These are phyloP conservation scores for Eucalyptus curtisii DNA, from an alignment of 345 rosid species.

Conservation along the genomic window DNA sequence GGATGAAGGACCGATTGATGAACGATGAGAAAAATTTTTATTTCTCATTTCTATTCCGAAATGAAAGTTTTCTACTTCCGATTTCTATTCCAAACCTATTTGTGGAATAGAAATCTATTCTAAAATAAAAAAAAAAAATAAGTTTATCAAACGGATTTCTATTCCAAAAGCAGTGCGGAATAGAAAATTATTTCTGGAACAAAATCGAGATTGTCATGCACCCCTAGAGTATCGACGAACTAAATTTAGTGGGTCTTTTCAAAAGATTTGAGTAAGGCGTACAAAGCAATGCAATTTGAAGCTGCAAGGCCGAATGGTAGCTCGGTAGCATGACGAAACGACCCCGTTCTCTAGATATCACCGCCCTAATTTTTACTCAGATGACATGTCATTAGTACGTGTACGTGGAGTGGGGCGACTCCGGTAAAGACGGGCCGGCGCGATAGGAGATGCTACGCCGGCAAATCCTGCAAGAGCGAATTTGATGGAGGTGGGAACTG, in stretches of 20 bases:
- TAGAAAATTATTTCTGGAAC: no score
- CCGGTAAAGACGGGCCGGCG: background rate
- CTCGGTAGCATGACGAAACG: background rate
- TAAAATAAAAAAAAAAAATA: no score
- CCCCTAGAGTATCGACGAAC: background rate
- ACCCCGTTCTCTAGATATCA: background rate
- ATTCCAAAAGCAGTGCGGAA: no score
- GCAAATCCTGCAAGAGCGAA: background rate
- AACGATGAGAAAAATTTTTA: no score
- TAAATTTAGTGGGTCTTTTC: background rate
- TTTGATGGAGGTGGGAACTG: background rate
- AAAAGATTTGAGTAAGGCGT: background rate
- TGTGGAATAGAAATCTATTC: no score
- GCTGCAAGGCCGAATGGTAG: background rate
- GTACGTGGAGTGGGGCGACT: fast-evolving
- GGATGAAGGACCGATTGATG: no score
- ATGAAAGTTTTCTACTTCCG: no score
- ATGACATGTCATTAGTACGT: fast-evolving
- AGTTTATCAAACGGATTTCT: no score
- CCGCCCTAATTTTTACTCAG: background rate
- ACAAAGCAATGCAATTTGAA: background rate
- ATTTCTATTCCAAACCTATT: no score
- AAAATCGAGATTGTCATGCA: no score
- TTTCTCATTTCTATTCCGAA: no score
- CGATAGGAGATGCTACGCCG: background rate